phyloP scores from a whole-genome alignment of 306 rosid genomes.

The Sophora flavescens region DNA sequence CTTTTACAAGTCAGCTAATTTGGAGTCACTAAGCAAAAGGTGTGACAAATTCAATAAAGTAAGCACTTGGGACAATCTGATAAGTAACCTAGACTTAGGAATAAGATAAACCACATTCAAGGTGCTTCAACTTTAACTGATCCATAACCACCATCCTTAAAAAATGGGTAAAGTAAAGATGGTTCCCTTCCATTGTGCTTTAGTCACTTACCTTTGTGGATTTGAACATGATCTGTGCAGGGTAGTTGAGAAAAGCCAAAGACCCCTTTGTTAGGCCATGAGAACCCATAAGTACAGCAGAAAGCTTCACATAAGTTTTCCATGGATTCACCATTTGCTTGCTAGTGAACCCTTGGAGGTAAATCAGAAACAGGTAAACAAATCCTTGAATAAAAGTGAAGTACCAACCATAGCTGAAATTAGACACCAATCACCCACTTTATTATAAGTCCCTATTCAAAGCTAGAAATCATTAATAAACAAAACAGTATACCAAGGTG shows the following conservation, averaged over 20 bases:
- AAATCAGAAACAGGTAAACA: constrained; percentile 86
- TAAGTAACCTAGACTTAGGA: not conserved
- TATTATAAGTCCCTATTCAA: constrained; percentile 7
- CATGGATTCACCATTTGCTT: constrained; percentile 99
- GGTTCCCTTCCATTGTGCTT: constrained; percentile 11
- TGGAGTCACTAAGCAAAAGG: not conserved
- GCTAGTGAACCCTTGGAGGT: constrained; percentile 90
- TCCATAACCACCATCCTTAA: constrained; percentile 24
- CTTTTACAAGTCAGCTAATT: constrained; percentile 30
- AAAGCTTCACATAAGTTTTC: constrained; percentile 96
- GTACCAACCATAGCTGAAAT: constrained; percentile 97
- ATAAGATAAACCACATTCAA: constrained; percentile 14
- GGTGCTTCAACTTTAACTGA: not conserved
- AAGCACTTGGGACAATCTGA: constrained; percentile 17
- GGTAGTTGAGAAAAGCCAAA: constrained; percentile 93
- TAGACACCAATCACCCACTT: constrained; percentile 41
- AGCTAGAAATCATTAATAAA: constrained; percentile 35
- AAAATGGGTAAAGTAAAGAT: constrained; percentile 32
- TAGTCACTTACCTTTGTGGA: constrained; percentile 79
- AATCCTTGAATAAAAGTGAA: constrained; percentile 97
- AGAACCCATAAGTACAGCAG: constrained; percentile 94
- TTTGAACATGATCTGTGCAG: constrained; percentile 99
- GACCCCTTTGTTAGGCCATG: constrained; percentile 99
- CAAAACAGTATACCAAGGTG: constrained; percentile 32
- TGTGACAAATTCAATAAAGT: not conserved